Conservation (phyloP, 306 rosid genomes). For the Cicer pinnatifidum region DNA sequence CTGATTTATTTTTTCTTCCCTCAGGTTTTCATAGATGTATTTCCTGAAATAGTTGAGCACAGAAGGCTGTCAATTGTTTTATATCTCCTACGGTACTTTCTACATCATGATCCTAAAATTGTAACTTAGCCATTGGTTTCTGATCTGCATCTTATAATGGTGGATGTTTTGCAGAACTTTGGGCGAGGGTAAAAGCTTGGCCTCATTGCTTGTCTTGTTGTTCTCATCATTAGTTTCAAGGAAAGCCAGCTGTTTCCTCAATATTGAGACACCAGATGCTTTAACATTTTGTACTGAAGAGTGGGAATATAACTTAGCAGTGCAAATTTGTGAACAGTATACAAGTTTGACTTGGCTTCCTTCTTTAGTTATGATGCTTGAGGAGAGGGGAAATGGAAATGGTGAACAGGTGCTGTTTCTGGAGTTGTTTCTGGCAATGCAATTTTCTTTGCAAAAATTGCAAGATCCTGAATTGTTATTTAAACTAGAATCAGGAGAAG, state of each 20-base stretch:
- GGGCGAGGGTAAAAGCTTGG: conserved; percentile 81
- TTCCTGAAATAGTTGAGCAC: conserved; percentile 83
- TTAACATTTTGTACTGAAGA: conserved; percentile 53
- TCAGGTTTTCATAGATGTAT: conserved; percentile 68
- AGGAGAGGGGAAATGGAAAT: conserved; percentile 46
- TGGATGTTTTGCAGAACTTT: conserved; percentile 63
- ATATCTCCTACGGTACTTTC: conserved; percentile 67
- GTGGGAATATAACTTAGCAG: conserved; percentile 83
- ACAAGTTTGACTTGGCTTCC: conserved; percentile 85
- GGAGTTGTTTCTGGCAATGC: conserved; percentile 71
- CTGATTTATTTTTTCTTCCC: conserved; percentile 42
- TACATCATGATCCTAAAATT: background rate
- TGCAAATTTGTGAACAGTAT: conserved; percentile 77
- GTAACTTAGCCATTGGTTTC: conserved; percentile 23
- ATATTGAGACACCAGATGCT: conserved; percentile 48
- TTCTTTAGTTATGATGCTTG: conserved; percentile 65
- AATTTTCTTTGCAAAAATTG: conserved; percentile 68
- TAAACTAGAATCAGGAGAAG: conserved; percentile 64
- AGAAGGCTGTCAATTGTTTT: conserved; percentile 69
- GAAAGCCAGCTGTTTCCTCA: conserved; percentile 50
- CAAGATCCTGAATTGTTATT: conserved; percentile 82
- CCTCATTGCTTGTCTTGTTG: conserved; percentile 73
- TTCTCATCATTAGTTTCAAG: conserved; percentile 74
- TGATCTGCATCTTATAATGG: conserved; percentile 38
- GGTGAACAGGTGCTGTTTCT: conserved; percentile 48